Conservation (phyloP, 1,284 basidiomycete species). For the Leccinum fallax region DNA sequence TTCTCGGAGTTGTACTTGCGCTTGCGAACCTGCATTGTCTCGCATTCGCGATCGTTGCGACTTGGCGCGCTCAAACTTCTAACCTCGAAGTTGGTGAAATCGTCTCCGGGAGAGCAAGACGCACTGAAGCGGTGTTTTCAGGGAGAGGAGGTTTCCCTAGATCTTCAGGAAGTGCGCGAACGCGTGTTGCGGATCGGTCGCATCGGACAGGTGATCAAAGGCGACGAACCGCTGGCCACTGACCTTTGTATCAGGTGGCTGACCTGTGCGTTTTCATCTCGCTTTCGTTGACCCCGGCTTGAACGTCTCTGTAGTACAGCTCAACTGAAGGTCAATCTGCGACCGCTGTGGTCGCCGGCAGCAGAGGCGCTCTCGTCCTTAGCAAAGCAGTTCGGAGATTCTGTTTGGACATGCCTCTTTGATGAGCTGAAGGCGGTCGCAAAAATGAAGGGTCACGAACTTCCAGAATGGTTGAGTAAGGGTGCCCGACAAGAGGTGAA, state of each 20-base stretch:
- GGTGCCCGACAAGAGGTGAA: slow-evolving; percentile 27
- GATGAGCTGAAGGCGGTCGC: slow-evolving; percentile 51
- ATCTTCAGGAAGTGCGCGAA: slow-evolving; percentile 81
- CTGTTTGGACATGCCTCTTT: slow-evolving; percentile 76
- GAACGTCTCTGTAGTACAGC: slow-evolving; percentile 44
- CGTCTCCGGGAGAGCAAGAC: slow-evolving; percentile 50
- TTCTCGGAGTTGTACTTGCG: slow-evolving; percentile 51
- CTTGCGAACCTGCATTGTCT: slow-evolving; percentile 52
- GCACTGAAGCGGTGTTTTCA: slow-evolving; percentile 67
- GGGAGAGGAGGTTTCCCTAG: slow-evolving; percentile 74
- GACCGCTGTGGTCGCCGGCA: slow-evolving; percentile 88
- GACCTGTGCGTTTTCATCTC: slow-evolving; percentile 46
- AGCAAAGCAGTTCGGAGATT: slow-evolving; percentile 60
- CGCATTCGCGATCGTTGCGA: slow-evolving; percentile 60
- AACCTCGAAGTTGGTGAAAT: slow-evolving; percentile 43
- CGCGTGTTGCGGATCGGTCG: slow-evolving; percentile 73
- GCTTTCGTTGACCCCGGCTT: not conserved
- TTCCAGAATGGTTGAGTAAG: slow-evolving; percentile 23
- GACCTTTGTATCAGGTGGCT: slow-evolving; percentile 67
- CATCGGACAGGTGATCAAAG: slow-evolving; percentile 55
- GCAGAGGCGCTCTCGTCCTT: slow-evolving; percentile 66
- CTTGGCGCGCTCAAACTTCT: slow-evolving; percentile 60
- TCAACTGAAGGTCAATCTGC: slow-evolving; percentile 89
- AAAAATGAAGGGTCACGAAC: not conserved
- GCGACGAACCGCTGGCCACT: slow-evolving; percentile 53